A percentile compares a stretch with the other conserved stretches of the same genome.
Conservation (phyloP, 148 eudicot genomes). For the Rhododendron mucronatum region DNA sequence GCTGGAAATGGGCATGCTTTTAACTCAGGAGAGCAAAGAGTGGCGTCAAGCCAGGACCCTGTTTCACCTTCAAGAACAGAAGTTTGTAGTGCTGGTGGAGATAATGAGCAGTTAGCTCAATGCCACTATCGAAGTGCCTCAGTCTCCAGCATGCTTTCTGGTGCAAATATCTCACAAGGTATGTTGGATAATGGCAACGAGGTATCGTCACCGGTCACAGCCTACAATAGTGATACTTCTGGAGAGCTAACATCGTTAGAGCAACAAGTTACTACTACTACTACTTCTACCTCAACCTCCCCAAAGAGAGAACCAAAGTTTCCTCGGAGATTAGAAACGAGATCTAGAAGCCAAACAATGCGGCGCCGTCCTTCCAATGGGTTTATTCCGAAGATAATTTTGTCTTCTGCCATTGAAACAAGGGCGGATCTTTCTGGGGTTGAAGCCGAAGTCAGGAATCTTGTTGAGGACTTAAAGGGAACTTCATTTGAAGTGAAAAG, state of each 20-base stretch:
- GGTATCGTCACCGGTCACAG: slow-evolving; percentile 32
- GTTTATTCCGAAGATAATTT: slow-evolving; percentile 42
- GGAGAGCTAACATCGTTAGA: slow-evolving; percentile 42
- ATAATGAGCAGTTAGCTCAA: slow-evolving; percentile 35
- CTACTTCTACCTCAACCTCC: slow-evolving; percentile 18
- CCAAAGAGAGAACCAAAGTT: slow-evolving; percentile 34
- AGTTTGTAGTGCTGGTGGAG: slow-evolving; percentile 20
- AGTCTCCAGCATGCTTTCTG: slow-evolving; percentile 39
- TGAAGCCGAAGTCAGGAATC: slow-evolving; percentile 44
- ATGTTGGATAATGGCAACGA: slow-evolving; percentile 31
- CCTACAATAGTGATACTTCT: slow-evolving; percentile 45
- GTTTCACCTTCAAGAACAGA: slow-evolving; percentile 44
- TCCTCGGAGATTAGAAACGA: slow-evolving; percentile 34
- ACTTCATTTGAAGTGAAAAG: slow-evolving; percentile 49
- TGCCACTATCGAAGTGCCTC: slow-evolving; percentile 37
- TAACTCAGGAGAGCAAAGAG: slow-evolving; percentile 42
- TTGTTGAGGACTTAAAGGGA: slow-evolving; percentile 55
- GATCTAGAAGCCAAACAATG: slow-evolving; percentile 43
- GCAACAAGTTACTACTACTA: slow-evolving; percentile 30
- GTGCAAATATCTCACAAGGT: slow-evolving; percentile 36
- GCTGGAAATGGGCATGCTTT: slow-evolving; percentile 40
- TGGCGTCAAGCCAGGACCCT: slow-evolving; percentile 34
- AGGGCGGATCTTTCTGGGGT: slow-evolving; percentile 42
- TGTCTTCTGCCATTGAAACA: slow-evolving; percentile 37
- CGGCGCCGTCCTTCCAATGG: slow-evolving; percentile 50